Percentiles rank a stretch among this genome's conserved stretches.
These are phyloP conservation scores for Teratosphaeria epicoccoides DNA, from an alignment of 2,329 filamentous ascomycete genomes.

Conservation along the genomic window DNA sequence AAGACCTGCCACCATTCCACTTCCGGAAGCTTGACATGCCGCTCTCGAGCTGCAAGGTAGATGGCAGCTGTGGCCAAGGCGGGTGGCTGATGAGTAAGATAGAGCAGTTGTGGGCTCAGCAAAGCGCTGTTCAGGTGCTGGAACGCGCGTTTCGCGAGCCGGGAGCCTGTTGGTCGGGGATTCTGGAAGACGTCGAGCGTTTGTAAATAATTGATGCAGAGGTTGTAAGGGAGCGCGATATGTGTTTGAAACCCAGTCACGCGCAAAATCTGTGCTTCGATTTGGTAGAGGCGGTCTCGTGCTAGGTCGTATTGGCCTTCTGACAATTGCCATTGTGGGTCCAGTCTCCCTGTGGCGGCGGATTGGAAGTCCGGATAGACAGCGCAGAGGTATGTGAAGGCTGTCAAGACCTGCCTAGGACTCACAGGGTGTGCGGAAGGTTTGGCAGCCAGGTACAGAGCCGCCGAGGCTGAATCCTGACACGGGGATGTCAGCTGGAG, in stretches of 20 bases:
- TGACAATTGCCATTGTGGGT: constrained; percentile 46
- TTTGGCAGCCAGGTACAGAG: constrained; percentile 73
- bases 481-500: neutral
- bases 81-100: constrained; percentile 83
- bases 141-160: constrained; percentile 55
- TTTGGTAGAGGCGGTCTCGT: constrained; percentile 54
- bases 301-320: constrained; percentile 61
- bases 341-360: constrained; percentile 3
- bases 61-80: constrained; percentile 78
- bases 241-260: constrained; percentile 73
- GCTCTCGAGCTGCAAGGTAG: constrained; percentile 75
- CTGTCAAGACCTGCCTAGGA: constrained; percentile 69
- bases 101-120: constrained; percentile 77
- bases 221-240: constrained; percentile 72
- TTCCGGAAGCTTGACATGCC: constrained; percentile 66
- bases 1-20: constrained; percentile 97
- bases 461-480: constrained; percentile 71
- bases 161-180: constrained; percentile 28
- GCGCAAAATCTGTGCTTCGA: constrained; percentile 67
- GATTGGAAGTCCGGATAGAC: constrained; percentile 28
- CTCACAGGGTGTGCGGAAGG: constrained; percentile 66
- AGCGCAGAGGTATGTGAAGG: constrained; percentile 70
- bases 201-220: constrained; percentile 87
- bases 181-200: constrained; percentile 58
- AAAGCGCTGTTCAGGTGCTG: constrained; percentile 79